A percentile compares a stretch with the other conserved stretches of the same genome.
Evolutionary conservation across 768 basidiomycete species (phyloP).

Genomic region (Dioszegia aurantiaca): DNA sequence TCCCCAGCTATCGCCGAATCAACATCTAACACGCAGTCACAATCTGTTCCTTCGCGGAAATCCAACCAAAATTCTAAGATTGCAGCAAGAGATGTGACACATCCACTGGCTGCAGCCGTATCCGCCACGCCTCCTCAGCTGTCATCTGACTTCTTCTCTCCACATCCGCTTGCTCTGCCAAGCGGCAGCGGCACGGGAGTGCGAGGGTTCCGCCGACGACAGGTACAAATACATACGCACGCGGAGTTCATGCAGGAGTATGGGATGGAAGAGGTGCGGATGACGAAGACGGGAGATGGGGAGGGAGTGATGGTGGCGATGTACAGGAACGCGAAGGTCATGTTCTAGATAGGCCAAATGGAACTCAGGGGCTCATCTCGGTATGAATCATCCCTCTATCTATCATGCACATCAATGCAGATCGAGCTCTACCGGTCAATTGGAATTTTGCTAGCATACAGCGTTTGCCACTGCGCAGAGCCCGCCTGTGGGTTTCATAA

Average conservation of each 20-base stretch:
- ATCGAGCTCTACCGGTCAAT: no score
- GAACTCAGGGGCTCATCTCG: no score
- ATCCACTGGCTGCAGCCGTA: constrained; percentile 3
- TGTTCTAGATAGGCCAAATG: constrained; percentile 65
- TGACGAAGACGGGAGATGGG: constrained; percentile 64
- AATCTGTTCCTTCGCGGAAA: not conserved
- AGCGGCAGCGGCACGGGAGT: constrained; percentile 61
- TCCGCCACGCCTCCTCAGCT: constrained; percentile 9
- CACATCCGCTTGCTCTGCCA: not conserved
- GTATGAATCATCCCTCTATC: no score
- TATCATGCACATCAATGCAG: no score
- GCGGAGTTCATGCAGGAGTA: constrained; percentile 84
- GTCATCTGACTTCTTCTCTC: constrained; percentile 57
- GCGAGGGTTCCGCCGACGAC: constrained; percentile 71
- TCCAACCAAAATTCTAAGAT: not conserved
- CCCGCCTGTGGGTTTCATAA: no score
- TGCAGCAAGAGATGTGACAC: not conserved
- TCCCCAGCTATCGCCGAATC: constrained; percentile 52
- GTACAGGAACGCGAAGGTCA: constrained; percentile 89
- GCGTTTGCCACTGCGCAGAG: no score
- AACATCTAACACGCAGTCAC: constrained; percentile 59
- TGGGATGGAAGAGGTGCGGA: constrained; percentile 55
- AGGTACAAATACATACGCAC: constrained; percentile 80
- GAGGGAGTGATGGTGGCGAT: constrained; percentile 85
- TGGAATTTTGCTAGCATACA: no score